Evolutionary conservation across 2,329 filamentous ascomycete species (phyloP).

Genomic region (Orbilia quercus): DNA sequence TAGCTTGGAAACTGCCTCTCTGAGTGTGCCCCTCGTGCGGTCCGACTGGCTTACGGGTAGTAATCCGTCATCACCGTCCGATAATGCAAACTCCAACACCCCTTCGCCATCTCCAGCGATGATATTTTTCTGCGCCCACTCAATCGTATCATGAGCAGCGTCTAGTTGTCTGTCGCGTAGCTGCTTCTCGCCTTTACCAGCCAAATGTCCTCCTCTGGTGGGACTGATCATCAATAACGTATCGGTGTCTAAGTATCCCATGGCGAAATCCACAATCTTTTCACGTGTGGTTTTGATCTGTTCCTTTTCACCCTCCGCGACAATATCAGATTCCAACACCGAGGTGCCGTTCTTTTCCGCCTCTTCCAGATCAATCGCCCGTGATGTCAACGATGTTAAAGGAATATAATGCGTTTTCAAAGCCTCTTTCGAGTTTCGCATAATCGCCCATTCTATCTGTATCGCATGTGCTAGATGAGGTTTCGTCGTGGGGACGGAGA

Average conservation of each 20-base stretch:
- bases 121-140: slow-evolving; percentile 75
- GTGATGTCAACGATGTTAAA: slow-evolving; percentile 83
- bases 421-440: slow-evolving; percentile 79
- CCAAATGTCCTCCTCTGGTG: slow-evolving; percentile 66
- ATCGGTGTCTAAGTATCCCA: slow-evolving; percentile 92
- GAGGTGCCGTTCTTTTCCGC: slow-evolving; percentile 70
- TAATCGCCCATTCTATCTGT: slow-evolving; percentile 90
- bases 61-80: slow-evolving; percentile 78
- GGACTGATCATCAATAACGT: slow-evolving; percentile 91
- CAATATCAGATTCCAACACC: slow-evolving; percentile 14
- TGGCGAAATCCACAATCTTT: slow-evolving; percentile 74
- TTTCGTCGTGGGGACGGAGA: slow-evolving; percentile 80
- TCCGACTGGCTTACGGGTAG: slow-evolving; percentile 77
- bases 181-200: slow-evolving; percentile 66
- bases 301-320: slow-evolving; percentile 18
- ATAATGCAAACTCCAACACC: slow-evolving; percentile 70
- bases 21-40: slow-evolving; percentile 79
- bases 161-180: slow-evolving; percentile 79
- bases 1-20: slow-evolving; percentile 79
- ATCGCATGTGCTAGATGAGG: slow-evolving; percentile 84
- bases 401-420: slow-evolving; percentile 90
- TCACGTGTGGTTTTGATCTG: slow-evolving; percentile 69
- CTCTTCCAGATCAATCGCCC: slow-evolving; percentile 81
- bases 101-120: slow-evolving; percentile 84
- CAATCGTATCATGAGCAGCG: slow-evolving; percentile 76